Evolutionary conservation across 257 asterid genomes (phyloP), one percentile per base, ranked within the genome.

Genomic region (Scutellaria baicalensis): DNA sequence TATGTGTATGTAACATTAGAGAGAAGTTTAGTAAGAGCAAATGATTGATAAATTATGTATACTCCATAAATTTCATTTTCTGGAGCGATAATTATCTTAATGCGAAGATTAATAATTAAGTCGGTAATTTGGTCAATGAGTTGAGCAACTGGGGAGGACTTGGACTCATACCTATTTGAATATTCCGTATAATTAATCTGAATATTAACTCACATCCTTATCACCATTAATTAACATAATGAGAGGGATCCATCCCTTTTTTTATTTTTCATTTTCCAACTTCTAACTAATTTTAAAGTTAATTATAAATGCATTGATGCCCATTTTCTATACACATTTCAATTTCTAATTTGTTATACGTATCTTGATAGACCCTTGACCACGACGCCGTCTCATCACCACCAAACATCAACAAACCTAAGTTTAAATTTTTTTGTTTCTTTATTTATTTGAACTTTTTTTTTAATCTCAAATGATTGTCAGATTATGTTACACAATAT

Each of bases 91-190:
- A 27, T 27, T 27, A 27, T 27, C 33, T 27, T 27, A 27, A 27
- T 27, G 16, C 18, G 6, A 49, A 20, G 57, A 14, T 27, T 8
- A 57, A 51, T 65, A 11, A 23, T 6, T 59, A 31, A 48, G 33
- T 71, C 4, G 57, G 75, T 39, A 33, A 58, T 65, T 43, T 73
- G 71, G 82, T 77, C 85, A 74, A 74, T 80, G 72, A 66, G 60
- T 74, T 77, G 66, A 48, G 81, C 79, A 51, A 69, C 68, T 71
- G 78, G 78, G 63, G 33, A 27, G 33, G 57, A 70, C 35, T 40
- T 59, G 51, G 76, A 69, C 54, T 75, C 66, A 42, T 54, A 69
- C 79, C 71, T 16, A 56, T 59, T 47, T 47, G 6, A 40, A 40
- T 40, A 58, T 40, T 58, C 20, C 16, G 12, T 20, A 10, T 49